Base-by-base conservation (phyloP, 805 yeast species). In the Pichia californica region DNA sequence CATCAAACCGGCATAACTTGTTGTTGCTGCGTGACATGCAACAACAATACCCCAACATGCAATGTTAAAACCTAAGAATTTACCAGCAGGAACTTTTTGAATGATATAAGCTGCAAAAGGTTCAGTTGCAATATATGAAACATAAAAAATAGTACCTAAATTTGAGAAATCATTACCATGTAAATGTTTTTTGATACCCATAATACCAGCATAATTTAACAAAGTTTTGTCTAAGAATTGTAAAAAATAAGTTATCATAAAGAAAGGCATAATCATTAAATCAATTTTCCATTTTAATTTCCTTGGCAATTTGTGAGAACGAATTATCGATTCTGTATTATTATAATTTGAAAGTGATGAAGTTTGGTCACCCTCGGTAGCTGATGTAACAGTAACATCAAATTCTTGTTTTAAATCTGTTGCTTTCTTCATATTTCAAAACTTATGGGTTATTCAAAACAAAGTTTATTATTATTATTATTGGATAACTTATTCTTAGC, bases 171-270 rank as follows among this genome's bases (percentile, higher is more conserved):
- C 26, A n/a, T 31, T 39, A 16, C 36, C 36, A 7, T 11, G 13
- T 2, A 39, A 18, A 32, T 39, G 15, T 38, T 37, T 27, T 20
- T 37, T 37, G 13, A 37, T 37, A 16, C 80, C 75, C 82, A 79
- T 74, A 1, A 79, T 78, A 14, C 80, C 80, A 3, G 84, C 80
- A 53, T 78, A 76, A 49, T 78, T 77, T 31, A 75, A 58, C 40
- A 79, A 58, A n/a, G 76, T 68, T 52, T 79, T 79, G 50, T 79
- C 85, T 15, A 31, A 31, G 29, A 45, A 45, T 28, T 45, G 48
- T 11, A 45, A 33, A 14, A 45, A 37, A 9, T 45, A 45, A 9
- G 32, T 38, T 9, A 26, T 11, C 29, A 45, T 41, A 15, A 45
- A 45, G 26, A 45, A 45, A 7, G 48, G 45, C 36, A 45, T 16